These are phyloP conservation scores for Lentinula guzmanii DNA, from an alignment of 768 basidiomycete genomes.

Conservation along the genomic window DNA sequence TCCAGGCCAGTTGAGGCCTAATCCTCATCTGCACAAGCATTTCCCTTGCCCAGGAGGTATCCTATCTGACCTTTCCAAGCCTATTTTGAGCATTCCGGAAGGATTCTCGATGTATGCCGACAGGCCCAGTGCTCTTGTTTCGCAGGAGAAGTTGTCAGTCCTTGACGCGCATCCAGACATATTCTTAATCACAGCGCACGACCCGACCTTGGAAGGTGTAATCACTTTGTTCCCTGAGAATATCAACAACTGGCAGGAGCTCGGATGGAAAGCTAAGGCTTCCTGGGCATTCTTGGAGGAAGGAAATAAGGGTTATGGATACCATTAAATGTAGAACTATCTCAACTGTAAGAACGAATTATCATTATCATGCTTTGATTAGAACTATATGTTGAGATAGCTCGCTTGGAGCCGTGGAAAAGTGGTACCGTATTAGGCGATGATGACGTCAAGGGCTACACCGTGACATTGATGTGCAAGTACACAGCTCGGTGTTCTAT, in stretches of 20 bases:
- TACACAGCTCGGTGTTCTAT: no score
- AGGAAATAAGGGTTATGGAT: conserved; percentile 5
- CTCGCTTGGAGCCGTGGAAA: no score
- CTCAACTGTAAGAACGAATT: not conserved
- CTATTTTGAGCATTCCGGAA: not conserved
- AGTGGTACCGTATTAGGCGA: no score
- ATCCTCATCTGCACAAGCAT: conserved; percentile 9
- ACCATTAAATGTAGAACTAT: not conserved
- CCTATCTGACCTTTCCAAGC: conserved; percentile 6
- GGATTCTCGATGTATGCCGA: conserved; percentile 8
- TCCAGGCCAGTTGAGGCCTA: conserved; percentile 16
- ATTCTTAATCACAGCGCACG: conserved; percentile 14
- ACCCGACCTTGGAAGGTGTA: conserved; percentile 9
- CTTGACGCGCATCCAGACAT: conserved; percentile 16
- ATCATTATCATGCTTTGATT: not conserved
- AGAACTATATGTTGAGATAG: no score
- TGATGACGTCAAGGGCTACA: no score
- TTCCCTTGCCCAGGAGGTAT: conserved; percentile 11
- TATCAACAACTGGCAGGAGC: conserved; percentile 14
- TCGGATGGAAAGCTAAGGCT: conserved; percentile 12
- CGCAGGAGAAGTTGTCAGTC: conserved; percentile 7
- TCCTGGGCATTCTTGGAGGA: conserved; percentile 14
- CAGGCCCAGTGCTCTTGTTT: conserved; percentile 2
- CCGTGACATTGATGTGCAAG: no score
- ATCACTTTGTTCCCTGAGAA: conserved; percentile 10